A percentile compares a stretch with the other conserved stretches of the same genome.
phyloP scores from a whole-genome alignment of 306 rosid genomes.

The Neltuma alba region DNA sequence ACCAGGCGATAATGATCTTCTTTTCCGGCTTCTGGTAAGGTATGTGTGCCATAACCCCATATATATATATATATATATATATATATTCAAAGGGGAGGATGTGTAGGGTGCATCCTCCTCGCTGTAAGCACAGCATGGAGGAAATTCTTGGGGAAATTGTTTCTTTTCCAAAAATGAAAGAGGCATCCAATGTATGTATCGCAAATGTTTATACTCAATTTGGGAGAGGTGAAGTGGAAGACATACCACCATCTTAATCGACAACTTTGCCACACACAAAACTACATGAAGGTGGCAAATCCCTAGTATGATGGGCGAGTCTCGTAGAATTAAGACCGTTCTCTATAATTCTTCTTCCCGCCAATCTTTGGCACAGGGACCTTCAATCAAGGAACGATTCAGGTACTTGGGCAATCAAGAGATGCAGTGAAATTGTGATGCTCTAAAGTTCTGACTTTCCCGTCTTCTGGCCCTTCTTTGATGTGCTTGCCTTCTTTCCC shows the following conservation, averaged over 20 bases:
- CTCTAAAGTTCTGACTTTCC: slow-evolving; percentile 74
- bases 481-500: slow-evolving; percentile 46
- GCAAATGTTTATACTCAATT: not conserved
- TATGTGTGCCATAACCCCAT: not conserved
- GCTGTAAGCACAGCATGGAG: not conserved
- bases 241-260: not conserved
- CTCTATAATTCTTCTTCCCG: slow-evolving; percentile 24
- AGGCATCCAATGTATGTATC: not conserved
- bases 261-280: not conserved
- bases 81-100: too few species aligned
- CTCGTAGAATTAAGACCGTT: slow-evolving; percentile 12
- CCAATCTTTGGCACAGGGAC: slow-evolving; percentile 5
- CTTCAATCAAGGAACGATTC: slow-evolving; percentile 20
- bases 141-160: not conserved
- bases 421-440: slow-evolving; percentile 9
- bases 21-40: not conserved
- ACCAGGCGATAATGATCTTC: not conserved
- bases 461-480: slow-evolving; percentile 56
- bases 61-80: too few species aligned
- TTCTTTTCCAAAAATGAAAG: too few species aligned
- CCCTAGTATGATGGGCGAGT: slow-evolving; percentile 27
- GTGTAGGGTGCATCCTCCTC: not conserved
- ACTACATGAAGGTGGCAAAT: slow-evolving; percentile 30
- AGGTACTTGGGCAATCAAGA: slow-evolving; percentile 24
- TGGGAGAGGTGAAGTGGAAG: not conserved